Conservation (phyloP, 176 grass and related monocot species). For the Musa acuminata region DNA sequence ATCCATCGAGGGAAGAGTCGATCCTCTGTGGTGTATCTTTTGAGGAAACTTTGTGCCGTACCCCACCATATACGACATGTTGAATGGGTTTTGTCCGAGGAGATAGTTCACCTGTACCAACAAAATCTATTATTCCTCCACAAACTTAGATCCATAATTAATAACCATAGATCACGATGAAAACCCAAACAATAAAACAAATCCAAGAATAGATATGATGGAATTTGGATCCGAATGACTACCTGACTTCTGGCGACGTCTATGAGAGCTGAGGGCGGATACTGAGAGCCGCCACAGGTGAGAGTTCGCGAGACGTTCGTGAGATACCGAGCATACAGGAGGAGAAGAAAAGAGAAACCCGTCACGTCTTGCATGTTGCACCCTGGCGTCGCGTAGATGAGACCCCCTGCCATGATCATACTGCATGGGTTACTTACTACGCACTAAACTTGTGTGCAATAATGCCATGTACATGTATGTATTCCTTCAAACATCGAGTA, state of each 20-base stretch:
- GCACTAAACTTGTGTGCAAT: too few relatives aligned
- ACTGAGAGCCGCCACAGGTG: not conserved
- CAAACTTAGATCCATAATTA: too few relatives aligned
- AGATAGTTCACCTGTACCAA: constrained; percentile 49
- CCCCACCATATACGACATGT: constrained; percentile 70
- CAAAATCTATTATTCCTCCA: too few relatives aligned
- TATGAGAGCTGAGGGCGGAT: not conserved
- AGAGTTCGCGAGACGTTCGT: not conserved
- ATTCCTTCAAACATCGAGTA: too few relatives aligned
- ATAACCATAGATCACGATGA: too few relatives aligned
- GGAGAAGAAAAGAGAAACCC: not conserved
- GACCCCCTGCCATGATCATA: not conserved
- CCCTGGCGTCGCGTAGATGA: not conserved
- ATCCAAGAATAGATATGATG: not conserved
- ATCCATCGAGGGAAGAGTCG: constrained; percentile 57
- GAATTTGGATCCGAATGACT: not conserved
- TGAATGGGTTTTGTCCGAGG: constrained; percentile 50
- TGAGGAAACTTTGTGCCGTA: constrained; percentile 51
- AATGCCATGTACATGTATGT: too few relatives aligned
- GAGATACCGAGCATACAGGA: not conserved
- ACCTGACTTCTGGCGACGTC: not conserved
- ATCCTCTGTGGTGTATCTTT: constrained; percentile 49
- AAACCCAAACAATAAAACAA: too few relatives aligned
- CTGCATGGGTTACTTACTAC: too few relatives aligned
- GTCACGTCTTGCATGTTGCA: not conserved